Evolutionary conservation across 129 eudicot genomes (phyloP), one percentile per base, ranked within the genome.

Genomic region (Solidago caesia): DNA sequence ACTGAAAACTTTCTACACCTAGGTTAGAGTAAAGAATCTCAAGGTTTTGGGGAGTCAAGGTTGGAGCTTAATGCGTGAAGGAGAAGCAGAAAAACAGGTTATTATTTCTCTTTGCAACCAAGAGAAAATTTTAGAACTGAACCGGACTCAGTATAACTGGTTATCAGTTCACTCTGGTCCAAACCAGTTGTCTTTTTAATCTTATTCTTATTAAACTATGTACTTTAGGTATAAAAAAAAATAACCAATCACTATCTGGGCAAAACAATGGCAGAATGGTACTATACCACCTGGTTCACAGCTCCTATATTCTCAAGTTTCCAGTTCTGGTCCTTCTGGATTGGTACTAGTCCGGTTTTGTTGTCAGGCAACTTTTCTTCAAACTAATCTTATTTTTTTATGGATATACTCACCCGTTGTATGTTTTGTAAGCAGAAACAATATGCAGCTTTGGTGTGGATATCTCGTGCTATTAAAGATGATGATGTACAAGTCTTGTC

Each of bases 71-170:
- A 95, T 95, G 99, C 99, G 96, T 71, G 97, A 95, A 91, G 99
- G 99, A 82, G 99, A 95, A 87, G 84, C 99, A 71, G 96, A 95
- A 80, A 95, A 95, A 81, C 99, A 95, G 96, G 99, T 90, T 75
- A 78, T 4, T 63, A 7, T 73, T 55, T 67, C 57, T 70, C 57
- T 14, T 66, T 47, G 60, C 46, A 44, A 49, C 39, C 63, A 25
- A 33, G 3, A 33, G 39, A 56, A 15, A 16, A 56, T 26, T 21
- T 3, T 56, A 6, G 29, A 56, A 56, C 61, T n/a, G 27, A 55
- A 55, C 61, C 10, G 61, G 61, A 55, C 15, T 7, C 27, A 4
- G 61, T 56, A 15, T 33, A 33, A 33, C 39, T 33, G 39, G 39
- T 33, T 33, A 33, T 33, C 39, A 33, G 39, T 33, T 3, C 3